Conservation (phyloP, 2,329 filamentous ascomycete species). For the Capronia americana region DNA sequence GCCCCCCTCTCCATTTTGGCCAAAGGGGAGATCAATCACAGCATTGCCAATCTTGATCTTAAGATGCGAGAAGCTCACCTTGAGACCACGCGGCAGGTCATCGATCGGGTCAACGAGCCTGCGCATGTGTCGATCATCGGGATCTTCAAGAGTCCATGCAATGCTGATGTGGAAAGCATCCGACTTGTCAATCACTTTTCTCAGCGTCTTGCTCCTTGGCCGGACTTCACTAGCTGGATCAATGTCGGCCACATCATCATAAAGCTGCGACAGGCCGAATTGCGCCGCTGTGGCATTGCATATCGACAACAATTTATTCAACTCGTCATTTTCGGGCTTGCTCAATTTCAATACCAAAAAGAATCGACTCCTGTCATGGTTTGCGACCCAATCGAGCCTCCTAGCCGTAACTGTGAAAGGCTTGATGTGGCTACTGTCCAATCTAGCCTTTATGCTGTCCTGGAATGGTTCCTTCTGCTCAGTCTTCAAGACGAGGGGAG, state of each 20-base stretch:
- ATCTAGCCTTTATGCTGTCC: constrained; percentile 55
- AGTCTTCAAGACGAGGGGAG: constrained; percentile 76
- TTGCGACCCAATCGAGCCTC: constrained; percentile 68
- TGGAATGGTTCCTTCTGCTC: constrained; percentile 74
- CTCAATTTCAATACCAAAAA: constrained; percentile 79
- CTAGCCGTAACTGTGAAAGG: constrained; percentile 55
- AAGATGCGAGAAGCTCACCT: constrained; percentile 64
- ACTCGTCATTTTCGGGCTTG: constrained; percentile 56
- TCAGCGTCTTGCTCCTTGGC: constrained; percentile 38
- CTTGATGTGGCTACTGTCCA: constrained; percentile 51
- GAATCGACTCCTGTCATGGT: constrained; percentile 72
- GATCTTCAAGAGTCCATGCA: constrained; percentile 75
- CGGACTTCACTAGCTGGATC: constrained; percentile 12
- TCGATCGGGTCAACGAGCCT: constrained; percentile 38
- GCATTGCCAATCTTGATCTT: constrained; percentile 79
- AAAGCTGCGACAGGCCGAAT: constrained; percentile 74
- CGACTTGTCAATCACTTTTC: constrained; percentile 50
- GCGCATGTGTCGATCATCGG: constrained; percentile 52
- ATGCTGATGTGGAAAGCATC: constrained; percentile 85
- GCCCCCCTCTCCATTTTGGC: constrained; percentile 3
- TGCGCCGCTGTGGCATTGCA: constrained; percentile 68
- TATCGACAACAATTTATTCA: constrained; percentile 67
- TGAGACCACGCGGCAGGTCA: constrained; percentile 44
- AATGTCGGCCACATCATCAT: constrained; percentile 49
- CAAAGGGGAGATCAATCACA: constrained; percentile 52